Percentiles rank a stretch among this genome's conserved stretches.
Evolutionary conservation across 2,329 filamentous ascomycete species (phyloP).

Genomic region (Botrytis hyacinthi): DNA sequence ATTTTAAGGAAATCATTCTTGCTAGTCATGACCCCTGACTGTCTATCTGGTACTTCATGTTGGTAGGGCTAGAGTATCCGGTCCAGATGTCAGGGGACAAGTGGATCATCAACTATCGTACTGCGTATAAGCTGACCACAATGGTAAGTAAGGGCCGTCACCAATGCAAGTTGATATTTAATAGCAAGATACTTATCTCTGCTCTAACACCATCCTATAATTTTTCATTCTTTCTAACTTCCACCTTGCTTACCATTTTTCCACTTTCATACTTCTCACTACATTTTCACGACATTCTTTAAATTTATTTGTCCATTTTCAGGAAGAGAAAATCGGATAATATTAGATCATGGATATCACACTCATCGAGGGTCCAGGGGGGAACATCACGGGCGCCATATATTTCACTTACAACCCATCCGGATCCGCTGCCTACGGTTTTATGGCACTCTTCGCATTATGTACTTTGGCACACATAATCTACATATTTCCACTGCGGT

Average conservation of each 20-base stretch:
- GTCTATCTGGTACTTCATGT: background rate
- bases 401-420: slow-evolving; percentile 23
- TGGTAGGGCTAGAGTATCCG: background rate
- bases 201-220: background rate
- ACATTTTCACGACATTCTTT: background rate
- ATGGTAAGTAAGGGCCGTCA: background rate
- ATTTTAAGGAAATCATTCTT: background rate
- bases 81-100: background rate
- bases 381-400: background rate
- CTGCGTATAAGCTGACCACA: background rate
- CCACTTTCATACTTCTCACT: background rate
- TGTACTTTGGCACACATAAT: slow-evolving; percentile 23
- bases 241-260: background rate
- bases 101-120: background rate
- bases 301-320: background rate
- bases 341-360: background rate
- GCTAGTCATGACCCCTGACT: background rate
- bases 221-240: background rate
- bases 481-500: slow-evolving; percentile 25
- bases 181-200: background rate
- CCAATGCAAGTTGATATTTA: background rate
- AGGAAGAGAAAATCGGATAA: background rate
- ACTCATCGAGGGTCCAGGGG: background rate
- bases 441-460: slow-evolving; percentile 25
- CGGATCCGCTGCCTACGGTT: slow-evolving; percentile 25